Conservation (phyloP, 345 rosid species). For the Corchorus olitorius region DNA sequence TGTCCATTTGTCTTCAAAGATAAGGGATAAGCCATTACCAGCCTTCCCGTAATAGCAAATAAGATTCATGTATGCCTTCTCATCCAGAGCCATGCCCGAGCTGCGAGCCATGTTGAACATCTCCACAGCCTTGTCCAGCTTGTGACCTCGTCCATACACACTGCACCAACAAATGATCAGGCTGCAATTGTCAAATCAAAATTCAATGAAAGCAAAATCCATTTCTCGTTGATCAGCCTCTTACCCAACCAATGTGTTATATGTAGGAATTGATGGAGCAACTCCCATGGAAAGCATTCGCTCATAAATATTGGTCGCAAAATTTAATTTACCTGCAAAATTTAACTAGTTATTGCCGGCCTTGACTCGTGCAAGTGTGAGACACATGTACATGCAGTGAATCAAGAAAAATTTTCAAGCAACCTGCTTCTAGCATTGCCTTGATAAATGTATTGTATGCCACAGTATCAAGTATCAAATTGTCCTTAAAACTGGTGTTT, state of each 20-base stretch:
- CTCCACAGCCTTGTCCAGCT: conserved; percentile 69
- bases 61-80: conserved; percentile 80
- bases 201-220: neutral
- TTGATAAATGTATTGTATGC: conserved; percentile 81
- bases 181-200: conserved; percentile 16
- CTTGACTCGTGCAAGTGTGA: neutral
- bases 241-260: conserved; percentile 78
- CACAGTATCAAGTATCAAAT: conserved; percentile 69
- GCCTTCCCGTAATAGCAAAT: conserved; percentile 70
- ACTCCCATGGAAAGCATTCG: conserved; percentile 57
- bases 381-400: neutral
- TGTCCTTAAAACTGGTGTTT: conserved; percentile 39
- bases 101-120: conserved; percentile 49
- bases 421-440: conserved; percentile 91
- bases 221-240: conserved; percentile 15
- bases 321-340: conserved; percentile 60
- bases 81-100: conserved; percentile 59
- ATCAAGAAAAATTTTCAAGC: conserved; percentile 6
- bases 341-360: conserved; percentile 24
- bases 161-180: conserved; percentile 47
- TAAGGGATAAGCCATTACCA: conserved; percentile 44
- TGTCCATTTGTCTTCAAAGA: neutral
- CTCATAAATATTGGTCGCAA: conserved; percentile 66
- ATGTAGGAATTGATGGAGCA: conserved; percentile 71
- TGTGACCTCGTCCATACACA: conserved; percentile 64